These are phyloP conservation scores for Polygonum aviculare DNA, from an alignment of 148 eudicot genomes.

Conservation along the genomic window DNA sequence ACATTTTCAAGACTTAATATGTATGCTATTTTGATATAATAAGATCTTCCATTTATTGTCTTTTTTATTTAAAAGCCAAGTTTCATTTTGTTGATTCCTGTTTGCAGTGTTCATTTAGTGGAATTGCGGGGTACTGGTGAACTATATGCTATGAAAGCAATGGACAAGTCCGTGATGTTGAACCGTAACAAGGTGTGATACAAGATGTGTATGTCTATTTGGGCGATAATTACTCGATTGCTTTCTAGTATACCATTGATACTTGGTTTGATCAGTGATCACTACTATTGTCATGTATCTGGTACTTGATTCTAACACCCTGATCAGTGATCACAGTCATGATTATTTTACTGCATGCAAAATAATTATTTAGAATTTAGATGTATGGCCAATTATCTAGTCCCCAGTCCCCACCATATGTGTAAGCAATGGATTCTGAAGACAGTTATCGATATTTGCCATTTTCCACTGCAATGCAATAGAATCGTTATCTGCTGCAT, in stretches of 20 bases:
- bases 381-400: not conserved
- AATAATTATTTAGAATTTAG: not conserved
- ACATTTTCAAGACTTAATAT: not conserved
- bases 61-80: not conserved
- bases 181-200: constrained; percentile 81
- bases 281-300: not conserved
- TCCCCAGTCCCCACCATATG: not conserved
- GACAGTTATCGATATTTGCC: not conserved
- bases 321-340: not conserved
- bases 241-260: not conserved
- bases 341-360: not conserved
- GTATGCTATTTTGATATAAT: not conserved
- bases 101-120: constrained; percentile 92
- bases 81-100: not conserved
- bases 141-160: constrained; percentile 94
- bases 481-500: not conserved
- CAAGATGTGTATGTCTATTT: not conserved
- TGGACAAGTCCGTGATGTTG: constrained; percentile 90
- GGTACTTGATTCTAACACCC: not conserved
- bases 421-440: not conserved
- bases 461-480: not conserved
- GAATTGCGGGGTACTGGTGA: constrained; percentile 79
- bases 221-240: not conserved
- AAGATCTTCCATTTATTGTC: not conserved
- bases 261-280: not conserved